A percentile compares a stretch with the other conserved stretches of the same genome.
Evolutionary conservation across 257 asterid genomes (phyloP).

Genomic region (Rubia yunnanensis): DNA sequence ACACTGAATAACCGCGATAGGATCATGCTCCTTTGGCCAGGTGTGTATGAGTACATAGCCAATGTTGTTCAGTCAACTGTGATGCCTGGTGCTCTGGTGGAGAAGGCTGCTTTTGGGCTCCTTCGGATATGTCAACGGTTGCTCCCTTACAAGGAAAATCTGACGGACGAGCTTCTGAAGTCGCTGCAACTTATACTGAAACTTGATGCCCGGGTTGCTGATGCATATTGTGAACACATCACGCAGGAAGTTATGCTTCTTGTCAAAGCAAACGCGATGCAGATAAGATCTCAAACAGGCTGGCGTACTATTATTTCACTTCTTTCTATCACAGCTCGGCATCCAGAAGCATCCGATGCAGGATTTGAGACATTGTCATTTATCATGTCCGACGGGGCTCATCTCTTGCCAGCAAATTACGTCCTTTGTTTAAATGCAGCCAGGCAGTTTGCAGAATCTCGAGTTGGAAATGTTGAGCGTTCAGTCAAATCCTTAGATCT

Average conservation of each 20-base stretch:
- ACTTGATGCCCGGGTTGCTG: conserved; percentile 96
- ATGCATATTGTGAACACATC: conserved; percentile 86
- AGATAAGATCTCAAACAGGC: conserved; percentile 80
- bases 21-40: conserved; percentile 84
- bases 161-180: conserved; percentile 82
- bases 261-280: conserved; percentile 80
- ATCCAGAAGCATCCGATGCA: conserved; percentile 93
- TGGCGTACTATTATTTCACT: conserved; percentile 85
- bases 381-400: conserved; percentile 84
- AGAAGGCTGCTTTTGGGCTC: conserved; percentile 88
- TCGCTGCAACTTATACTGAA: conserved; percentile 78
- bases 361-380: conserved; percentile 78
- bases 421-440: conserved; percentile 78
- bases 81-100: conserved; percentile 87
- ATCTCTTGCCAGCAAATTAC: conserved; percentile 78
- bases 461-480: conserved; percentile 62
- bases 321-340: conserved; percentile 84
- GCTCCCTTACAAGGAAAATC: conserved; percentile 89
- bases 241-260: conserved; percentile 86
- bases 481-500: conserved; percentile 67
- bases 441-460: conserved; percentile 84
- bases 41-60: conserved; percentile 77
- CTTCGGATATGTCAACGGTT: conserved; percentile 83
- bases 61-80: conserved; percentile 64
- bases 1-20: conserved; percentile 76